Percentiles rank a stretch among this genome's conserved stretches.
Evolutionary conservation across 2,329 filamentous ascomycete species (phyloP).

Genomic region (Colletotrichum lindemuthianum): DNA sequence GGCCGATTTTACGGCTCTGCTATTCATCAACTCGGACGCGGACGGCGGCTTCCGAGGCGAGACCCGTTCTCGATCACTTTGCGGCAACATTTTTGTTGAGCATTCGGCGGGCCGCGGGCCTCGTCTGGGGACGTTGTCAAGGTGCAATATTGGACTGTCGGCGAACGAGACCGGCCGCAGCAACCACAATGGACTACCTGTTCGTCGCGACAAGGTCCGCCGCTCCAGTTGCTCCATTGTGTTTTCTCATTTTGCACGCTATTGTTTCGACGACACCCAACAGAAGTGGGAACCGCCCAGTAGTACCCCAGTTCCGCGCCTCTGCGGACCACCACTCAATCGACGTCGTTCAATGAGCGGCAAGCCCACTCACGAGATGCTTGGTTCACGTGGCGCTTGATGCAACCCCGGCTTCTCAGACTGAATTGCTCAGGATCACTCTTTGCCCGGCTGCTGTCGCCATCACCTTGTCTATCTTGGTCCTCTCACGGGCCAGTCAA

Average conservation of each 20-base stretch:
- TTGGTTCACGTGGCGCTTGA: slow-evolving; percentile 35
- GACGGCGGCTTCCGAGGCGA: neutral
- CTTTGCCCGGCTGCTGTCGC: neutral
- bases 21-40: neutral
- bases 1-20: slow-evolving; percentile 6
- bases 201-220: slow-evolving; percentile 12
- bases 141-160: neutral
- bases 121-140: slow-evolving; percentile 5
- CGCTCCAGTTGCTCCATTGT: slow-evolving; percentile 7
- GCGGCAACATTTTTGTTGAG: slow-evolving; percentile 27
- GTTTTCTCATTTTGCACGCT: slow-evolving; percentile 12
- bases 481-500: neutral
- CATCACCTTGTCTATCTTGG: neutral
- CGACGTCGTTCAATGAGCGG: slow-evolving; percentile 20
- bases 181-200: slow-evolving; percentile 8
- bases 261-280: slow-evolving; percentile 29
- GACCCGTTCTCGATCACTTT: neutral
- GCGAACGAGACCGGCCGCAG: neutral
- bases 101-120: slow-evolving; percentile 8
- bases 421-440: slow-evolving; percentile 9
- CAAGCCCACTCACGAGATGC: slow-evolving; percentile 21
- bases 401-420: slow-evolving; percentile 24
- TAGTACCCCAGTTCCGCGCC: slow-evolving; percentile 20
- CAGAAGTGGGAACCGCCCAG: slow-evolving; percentile 28
- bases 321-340: slow-evolving; percentile 10